Base-by-base conservation (phyloP, 1,139 yeast species). In the Blastobotrys petasosporus region DNA sequence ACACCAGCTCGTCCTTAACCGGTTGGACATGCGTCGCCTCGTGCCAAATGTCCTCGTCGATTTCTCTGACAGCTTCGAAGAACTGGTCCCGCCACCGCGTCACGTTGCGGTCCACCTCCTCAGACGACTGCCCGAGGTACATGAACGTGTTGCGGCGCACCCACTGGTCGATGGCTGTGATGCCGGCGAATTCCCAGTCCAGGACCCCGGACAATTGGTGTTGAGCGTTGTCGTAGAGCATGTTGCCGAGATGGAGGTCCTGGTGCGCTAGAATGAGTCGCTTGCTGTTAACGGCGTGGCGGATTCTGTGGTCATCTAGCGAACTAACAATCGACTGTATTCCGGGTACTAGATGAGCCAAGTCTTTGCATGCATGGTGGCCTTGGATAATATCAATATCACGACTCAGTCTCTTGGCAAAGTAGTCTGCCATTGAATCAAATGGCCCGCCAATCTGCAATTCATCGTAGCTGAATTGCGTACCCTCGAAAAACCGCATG, bases 181-280 rank as follows among this genome's bases (percentile, higher is more conserved):
- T 36, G 2, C 47, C 36, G 3, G 47, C 23, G 20, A 48, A 32
- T 12, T 48, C 51, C 51, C 51, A 48, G 37, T 48, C 51, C 15
- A 48, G 17, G 2, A 48, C 39, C 8, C 41, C 51, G 6, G 42
- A 29, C 10, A 48, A 34, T 15, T 30, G 33, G 8, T 33, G 28
- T 12, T 35, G 2, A 7, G 11, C n/a, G 4, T 16, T n/a, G 13
- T 39, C 39, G 31, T 42, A 48, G 10, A 48, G 34, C 37, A 48
- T 33, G 32, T 48, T 48, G 3, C 47, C 51, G 23, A 38, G 40
- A 25, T 48, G 51, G 13, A 48, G 32, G 37, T 48, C 51, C 29
- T 45, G 39, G 32, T 48, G 51, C 3, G 47, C 47, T n/a, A 44
- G 20, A n/a, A 44, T 36, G 6, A 44, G 33, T 11, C 43, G 39